A percentile compares a stretch with the other conserved stretches of the same genome.
These are phyloP conservation scores for Alternaria panax DNA, from an alignment of 2,329 filamentous ascomycete species.

Conservation along the genomic window DNA sequence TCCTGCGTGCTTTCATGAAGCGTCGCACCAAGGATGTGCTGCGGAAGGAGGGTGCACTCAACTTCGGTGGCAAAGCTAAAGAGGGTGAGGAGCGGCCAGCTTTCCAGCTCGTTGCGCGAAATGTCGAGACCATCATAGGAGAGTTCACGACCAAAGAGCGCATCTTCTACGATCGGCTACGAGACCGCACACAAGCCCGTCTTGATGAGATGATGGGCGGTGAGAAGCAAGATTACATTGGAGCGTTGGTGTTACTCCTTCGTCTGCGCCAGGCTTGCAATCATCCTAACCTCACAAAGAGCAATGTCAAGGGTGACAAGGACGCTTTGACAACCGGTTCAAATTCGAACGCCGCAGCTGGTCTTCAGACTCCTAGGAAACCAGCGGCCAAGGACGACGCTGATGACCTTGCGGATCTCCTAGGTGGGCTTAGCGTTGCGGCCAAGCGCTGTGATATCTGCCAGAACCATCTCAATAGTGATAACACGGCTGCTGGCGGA, in stretches of 20 bases:
- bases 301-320: conserved; percentile 84
- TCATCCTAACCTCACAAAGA: conserved; percentile 86
- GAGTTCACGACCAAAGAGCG: conserved; percentile 82
- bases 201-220: conserved; percentile 88
- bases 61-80: conserved; percentile 73
- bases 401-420: conserved; percentile 83
- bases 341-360: conserved; percentile 51
- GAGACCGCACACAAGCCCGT: conserved; percentile 83
- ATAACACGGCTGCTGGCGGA: conserved; percentile 61
- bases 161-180: conserved; percentile 83
- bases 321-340: conserved; percentile 77
- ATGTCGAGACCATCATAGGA: conserved; percentile 80
- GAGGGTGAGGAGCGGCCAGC: conserved; percentile 66
- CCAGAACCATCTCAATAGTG: conserved; percentile 69
- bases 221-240: conserved; percentile 85
- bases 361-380: conserved; percentile 46
- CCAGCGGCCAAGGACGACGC: conserved; percentile 66
- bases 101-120: conserved; percentile 92
- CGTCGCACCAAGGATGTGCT: conserved; percentile 97
- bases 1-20: conserved; percentile 96
- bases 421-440: conserved; percentile 82
- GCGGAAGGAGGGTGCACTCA: conserved; percentile 82
- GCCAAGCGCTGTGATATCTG: conserved; percentile 85
- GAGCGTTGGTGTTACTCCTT: conserved; percentile 89
- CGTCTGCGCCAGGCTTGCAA: conserved; percentile 93